These are phyloP conservation scores for Saposhnikovia divaricata DNA, from an alignment of 129 eudicot genomes.

Conservation along the genomic window DNA sequence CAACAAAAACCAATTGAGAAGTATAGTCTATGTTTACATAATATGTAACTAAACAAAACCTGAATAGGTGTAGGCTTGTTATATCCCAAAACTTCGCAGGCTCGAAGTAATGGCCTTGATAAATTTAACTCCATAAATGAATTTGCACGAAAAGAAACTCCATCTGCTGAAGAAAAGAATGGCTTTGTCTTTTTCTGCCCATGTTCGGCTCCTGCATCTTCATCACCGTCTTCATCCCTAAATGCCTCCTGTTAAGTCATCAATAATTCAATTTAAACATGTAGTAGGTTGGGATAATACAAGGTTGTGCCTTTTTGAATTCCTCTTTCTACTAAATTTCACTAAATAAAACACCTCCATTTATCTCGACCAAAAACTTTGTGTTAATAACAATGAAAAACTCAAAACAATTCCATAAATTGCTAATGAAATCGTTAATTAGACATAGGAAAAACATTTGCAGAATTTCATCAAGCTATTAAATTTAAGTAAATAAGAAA, in stretches of 20 bases:
- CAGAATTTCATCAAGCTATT: no score
- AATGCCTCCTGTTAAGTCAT: slow-evolving; percentile 51
- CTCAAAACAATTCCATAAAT: no score
- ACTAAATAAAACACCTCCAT: neutral
- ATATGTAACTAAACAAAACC: slow-evolving; percentile 31
- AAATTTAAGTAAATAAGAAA: no score
- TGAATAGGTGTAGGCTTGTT: slow-evolving; percentile 92
- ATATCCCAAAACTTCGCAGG: slow-evolving; percentile 86
- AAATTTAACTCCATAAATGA: slow-evolving; percentile 80
- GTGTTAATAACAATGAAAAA: no score
- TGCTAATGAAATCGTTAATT: no score
- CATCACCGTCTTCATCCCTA: slow-evolving; percentile 60
- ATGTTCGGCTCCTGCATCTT: slow-evolving; percentile 30
- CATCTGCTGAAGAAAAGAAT: slow-evolving; percentile 58
- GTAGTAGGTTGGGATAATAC: neutral
- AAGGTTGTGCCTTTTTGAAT: neutral
- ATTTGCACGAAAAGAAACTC: slow-evolving; percentile 70
- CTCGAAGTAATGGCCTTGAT: slow-evolving; percentile 90
- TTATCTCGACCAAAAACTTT: neutral
- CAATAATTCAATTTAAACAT: neutral
- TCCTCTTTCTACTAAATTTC: neutral
- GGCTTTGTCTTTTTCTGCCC: slow-evolving; percentile 37
- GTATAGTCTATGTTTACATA: neutral
- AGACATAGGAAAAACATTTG: no score
- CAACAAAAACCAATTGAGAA: neutral